Percentiles rank a stretch among this genome's conserved stretches.
phyloP scores from a whole-genome alignment of 1,284 basidiomycete genomes.

The Ustilago nuda region DNA sequence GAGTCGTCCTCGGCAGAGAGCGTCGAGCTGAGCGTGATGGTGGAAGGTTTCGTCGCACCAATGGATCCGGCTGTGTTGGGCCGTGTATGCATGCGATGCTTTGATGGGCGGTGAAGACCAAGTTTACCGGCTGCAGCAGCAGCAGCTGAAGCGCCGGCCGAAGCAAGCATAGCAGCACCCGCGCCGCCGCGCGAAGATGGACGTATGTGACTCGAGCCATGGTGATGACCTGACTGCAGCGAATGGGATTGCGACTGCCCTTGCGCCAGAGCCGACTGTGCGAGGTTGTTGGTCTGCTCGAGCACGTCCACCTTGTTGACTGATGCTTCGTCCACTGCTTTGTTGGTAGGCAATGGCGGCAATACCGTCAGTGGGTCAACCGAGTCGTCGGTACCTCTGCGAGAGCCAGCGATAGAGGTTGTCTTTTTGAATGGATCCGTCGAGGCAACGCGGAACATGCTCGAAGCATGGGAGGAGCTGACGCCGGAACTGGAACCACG shows the following conservation, averaged over 20 bases:
- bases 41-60: slow-evolving; percentile 42
- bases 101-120: slow-evolving; percentile 55
- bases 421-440: slow-evolving; percentile 41
- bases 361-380: slow-evolving; percentile 40
- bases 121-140: slow-evolving; percentile 62
- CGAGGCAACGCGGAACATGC: slow-evolving; percentile 44
- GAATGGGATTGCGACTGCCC: slow-evolving; percentile 27
- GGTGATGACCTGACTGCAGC: slow-evolving; percentile 16
- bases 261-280: slow-evolving; percentile 31
- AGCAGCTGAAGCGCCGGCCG: slow-evolving; percentile 54
- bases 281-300: slow-evolving; percentile 44
- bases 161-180: slow-evolving; percentile 44
- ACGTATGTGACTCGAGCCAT: slow-evolving; percentile 18
- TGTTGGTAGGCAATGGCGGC: slow-evolving; percentile 27
- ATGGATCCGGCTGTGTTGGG: slow-evolving; percentile 61
- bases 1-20: slow-evolving; percentile 49
- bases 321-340: slow-evolving; percentile 27
- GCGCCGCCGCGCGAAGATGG: slow-evolving; percentile 46
- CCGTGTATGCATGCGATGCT: slow-evolving; percentile 40
- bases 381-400: slow-evolving; percentile 50
- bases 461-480: slow-evolving; percentile 35
- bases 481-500: slow-evolving; percentile 43
- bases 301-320: slow-evolving; percentile 43
- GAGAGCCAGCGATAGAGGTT: slow-evolving; percentile 30
- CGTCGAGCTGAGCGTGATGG: slow-evolving; percentile 40